Conservation (phyloP, 2,329 filamentous ascomycete genomes). For the Malbranchea zuffiana region DNA sequence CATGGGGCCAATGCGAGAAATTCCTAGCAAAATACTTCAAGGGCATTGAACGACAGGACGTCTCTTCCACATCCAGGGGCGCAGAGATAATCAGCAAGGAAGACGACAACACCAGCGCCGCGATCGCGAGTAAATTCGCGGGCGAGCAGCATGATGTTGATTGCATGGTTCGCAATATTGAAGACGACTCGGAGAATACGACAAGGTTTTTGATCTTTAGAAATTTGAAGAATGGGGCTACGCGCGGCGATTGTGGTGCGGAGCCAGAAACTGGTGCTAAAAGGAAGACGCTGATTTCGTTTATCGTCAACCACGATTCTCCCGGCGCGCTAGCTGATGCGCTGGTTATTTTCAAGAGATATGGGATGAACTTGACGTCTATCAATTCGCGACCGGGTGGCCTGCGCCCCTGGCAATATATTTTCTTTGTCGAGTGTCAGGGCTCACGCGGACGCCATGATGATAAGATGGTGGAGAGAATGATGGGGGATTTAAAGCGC, state of each 20-base stretch:
- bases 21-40: conserved; percentile 64
- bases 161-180: conserved; percentile 47
- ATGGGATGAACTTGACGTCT: conserved; percentile 71
- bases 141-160: conserved; percentile 56
- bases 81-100: conserved; percentile 61
- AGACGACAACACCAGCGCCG: conserved; percentile 52
- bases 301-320: conserved; percentile 65
- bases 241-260: conserved; percentile 7
- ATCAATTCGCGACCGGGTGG: conserved; percentile 80
- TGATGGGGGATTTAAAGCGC: conserved; percentile 25
- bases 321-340: conserved; percentile 77
- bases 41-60: conserved; percentile 68
- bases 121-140: conserved; percentile 67
- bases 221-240: conserved; percentile 24
- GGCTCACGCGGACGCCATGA: conserved; percentile 34
- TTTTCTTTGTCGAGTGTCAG: conserved; percentile 88
- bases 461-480: conserved; percentile 21
- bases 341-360: conserved; percentile 63
- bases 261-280: conserved; percentile 13
- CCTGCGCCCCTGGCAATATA: conserved; percentile 69
- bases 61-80: conserved; percentile 73
- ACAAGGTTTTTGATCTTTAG: conserved; percentile 38
- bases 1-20: conserved; percentile 75
- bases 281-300: conserved; percentile 65
- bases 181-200: conserved; percentile 38